phyloP scores from a whole-genome alignment of 805 yeast species.

The Teunomyces aglyptinius region DNA sequence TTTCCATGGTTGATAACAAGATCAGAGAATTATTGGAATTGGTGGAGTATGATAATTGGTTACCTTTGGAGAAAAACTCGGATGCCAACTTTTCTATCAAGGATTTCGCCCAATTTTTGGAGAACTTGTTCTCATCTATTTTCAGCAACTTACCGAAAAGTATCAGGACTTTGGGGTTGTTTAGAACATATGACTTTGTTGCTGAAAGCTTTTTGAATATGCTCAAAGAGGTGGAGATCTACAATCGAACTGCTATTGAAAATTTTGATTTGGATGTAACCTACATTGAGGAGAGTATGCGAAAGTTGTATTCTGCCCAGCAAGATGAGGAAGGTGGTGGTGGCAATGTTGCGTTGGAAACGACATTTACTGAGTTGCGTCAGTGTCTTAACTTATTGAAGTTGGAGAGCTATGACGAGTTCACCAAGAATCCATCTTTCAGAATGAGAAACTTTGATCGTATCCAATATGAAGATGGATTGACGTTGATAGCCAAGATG shows the following conservation, averaged over 20 bases:
- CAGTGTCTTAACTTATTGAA: constrained; percentile 75
- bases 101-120: constrained; percentile 83
- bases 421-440: constrained; percentile 46
- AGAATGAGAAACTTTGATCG: constrained; percentile 62
- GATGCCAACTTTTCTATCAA: constrained; percentile 74
- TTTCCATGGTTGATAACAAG: constrained; percentile 77
- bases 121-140: constrained; percentile 81
- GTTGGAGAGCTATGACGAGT: constrained; percentile 62
- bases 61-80: constrained; percentile 44
- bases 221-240: constrained; percentile 52
- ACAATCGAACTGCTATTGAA: constrained; percentile 57
- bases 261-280: constrained; percentile 79
- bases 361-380: constrained; percentile 74
- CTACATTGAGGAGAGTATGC: constrained; percentile 65
- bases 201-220: constrained; percentile 66
- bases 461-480: constrained; percentile 71
- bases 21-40: constrained; percentile 78
- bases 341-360: constrained; percentile 54
- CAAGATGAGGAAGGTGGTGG: constrained; percentile 20
- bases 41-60: constrained; percentile 82
- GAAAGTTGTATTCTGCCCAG: constrained; percentile 28
- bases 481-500: constrained; percentile 56
- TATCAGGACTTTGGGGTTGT: constrained; percentile 74
- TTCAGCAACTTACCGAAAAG: constrained; percentile 77
- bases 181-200: constrained; percentile 83